phyloP scores from a whole-genome alignment of 106 monocot species.

The Dendrobium catenatum region DNA sequence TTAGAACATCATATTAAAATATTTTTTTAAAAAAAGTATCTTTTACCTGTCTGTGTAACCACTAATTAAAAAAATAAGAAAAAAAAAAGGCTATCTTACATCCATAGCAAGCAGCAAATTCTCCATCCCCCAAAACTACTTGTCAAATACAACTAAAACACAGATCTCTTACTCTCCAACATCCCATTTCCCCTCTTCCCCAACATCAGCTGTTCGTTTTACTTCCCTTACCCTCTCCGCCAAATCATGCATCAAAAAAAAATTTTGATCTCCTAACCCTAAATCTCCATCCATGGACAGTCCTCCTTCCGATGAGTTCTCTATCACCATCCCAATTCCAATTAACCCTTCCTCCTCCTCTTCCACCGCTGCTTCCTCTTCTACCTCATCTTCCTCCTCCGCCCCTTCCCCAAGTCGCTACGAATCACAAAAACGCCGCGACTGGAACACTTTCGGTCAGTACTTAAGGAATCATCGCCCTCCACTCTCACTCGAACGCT shows the following conservation, averaged over 20 bases:
- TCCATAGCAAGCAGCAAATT: not conserved
- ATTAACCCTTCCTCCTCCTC: conserved; percentile 6
- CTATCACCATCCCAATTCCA: conserved; percentile 5
- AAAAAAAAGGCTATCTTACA: not conserved
- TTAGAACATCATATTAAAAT: too few species aligned
- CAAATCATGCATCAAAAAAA: too few species aligned
- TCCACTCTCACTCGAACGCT: conserved; percentile 39
- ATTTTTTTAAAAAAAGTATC: too few species aligned
- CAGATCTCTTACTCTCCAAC: not conserved
- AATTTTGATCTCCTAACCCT: too few species aligned
- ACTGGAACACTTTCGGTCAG: conserved; percentile 71
- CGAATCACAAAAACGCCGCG: conserved; percentile 63
- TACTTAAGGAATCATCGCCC: conserved; percentile 60
- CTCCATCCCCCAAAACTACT: not conserved
- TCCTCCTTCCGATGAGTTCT: conserved; percentile 10
- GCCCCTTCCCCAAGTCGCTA: conserved; percentile 40
- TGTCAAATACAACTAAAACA: too few species aligned
- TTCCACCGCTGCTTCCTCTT: conserved; percentile 9
- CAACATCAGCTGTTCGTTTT: not conserved
- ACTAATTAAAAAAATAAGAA: too few species aligned
- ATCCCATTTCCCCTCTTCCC: not conserved
- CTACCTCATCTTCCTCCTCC: conserved; percentile 15
- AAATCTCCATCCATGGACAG: conserved; percentile 3
- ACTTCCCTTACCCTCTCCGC: not conserved
- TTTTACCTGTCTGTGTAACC: too few species aligned